Percentiles rank a stretch among this genome's conserved stretches.
These are phyloP conservation scores for Fremontodendron californicum DNA, from an alignment of 345 rosid genomes.

Conservation along the genomic window DNA sequence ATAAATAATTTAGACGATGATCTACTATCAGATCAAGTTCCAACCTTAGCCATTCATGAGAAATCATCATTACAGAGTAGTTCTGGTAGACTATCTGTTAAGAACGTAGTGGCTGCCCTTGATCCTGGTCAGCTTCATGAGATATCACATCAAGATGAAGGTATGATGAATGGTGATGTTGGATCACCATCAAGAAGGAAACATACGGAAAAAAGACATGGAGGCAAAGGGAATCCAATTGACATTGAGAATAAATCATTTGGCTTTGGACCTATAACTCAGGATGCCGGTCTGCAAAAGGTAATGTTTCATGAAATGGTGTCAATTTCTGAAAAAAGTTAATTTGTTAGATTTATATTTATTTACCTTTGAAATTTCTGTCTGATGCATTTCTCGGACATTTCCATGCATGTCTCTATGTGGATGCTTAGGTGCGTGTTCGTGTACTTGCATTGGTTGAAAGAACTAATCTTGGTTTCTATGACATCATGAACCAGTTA, in stretches of 20 bases:
- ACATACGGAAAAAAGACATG: conserved; percentile 39
- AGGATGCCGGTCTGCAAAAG: conserved; percentile 57
- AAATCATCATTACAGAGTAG: conserved; percentile 41
- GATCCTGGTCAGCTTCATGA: conserved; percentile 36
- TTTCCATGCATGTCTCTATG: neutral
- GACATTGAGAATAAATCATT: conserved; percentile 47
- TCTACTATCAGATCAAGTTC: conserved; percentile 72
- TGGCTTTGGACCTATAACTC: conserved; percentile 50
- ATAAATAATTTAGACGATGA: conserved; percentile 53
- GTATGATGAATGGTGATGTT: conserved; percentile 38
- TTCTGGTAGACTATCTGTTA: conserved; percentile 32
- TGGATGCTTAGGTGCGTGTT: neutral
- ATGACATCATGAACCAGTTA: neutral
- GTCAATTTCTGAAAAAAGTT: neutral
- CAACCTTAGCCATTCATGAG: conserved; percentile 65
- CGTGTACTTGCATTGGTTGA: neutral
- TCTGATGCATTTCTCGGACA: neutral
- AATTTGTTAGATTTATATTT: neutral
- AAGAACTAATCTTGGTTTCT: neutral
- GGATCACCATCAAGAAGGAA: conserved; percentile 42
- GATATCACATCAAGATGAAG: conserved; percentile 40
- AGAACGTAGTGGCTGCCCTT: conserved; percentile 34
- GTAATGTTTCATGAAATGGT: conserved; percentile 30
- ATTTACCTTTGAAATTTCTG: neutral
- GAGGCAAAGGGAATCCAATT: conserved; percentile 41